Conservation (phyloP, 2,329 filamentous ascomycete genomes). For the Phyllosticta capitalensis region DNA sequence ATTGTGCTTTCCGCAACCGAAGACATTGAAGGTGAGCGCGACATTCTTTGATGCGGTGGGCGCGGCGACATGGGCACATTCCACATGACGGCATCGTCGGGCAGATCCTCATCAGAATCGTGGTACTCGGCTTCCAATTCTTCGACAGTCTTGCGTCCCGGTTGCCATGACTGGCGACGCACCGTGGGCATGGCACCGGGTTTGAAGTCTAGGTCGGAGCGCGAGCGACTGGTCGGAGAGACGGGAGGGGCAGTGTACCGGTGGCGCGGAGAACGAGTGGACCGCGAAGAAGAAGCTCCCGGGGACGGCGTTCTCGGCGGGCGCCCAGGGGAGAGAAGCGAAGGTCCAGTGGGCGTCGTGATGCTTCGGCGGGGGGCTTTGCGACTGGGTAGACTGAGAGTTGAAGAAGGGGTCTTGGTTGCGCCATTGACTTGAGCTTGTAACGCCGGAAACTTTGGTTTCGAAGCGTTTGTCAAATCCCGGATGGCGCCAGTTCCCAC, state of each 20-base stretch:
- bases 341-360: constrained; percentile 28
- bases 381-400: constrained; percentile 29
- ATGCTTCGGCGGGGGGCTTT: constrained; percentile 31
- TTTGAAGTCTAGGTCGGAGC: constrained; percentile 21
- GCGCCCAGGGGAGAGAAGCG: constrained; percentile 22
- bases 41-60: constrained; percentile 24
- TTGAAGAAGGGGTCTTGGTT: constrained; percentile 13
- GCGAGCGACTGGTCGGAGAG: constrained; percentile 19
- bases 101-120: constrained; percentile 65
- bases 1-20: constrained; percentile 18
- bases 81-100: constrained; percentile 68
- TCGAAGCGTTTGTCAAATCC: constrained; percentile 28
- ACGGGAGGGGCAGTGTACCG: constrained; percentile 8
- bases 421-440: constrained; percentile 27
- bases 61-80: constrained; percentile 72
- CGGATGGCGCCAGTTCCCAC: constrained; percentile 22
- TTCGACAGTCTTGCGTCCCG: constrained; percentile 56
- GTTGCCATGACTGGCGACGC: constrained; percentile 53
- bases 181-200: constrained; percentile 24
- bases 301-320: constrained; percentile 29
- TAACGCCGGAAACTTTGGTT: constrained; percentile 31
- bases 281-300: constrained; percentile 17
- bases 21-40: constrained; percentile 21
- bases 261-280: constrained; percentile 19
- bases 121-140: constrained; percentile 73